Conservation (phyloP, 2,329 filamentous ascomycete species). For the Pseudopithomyces maydicus region DNA sequence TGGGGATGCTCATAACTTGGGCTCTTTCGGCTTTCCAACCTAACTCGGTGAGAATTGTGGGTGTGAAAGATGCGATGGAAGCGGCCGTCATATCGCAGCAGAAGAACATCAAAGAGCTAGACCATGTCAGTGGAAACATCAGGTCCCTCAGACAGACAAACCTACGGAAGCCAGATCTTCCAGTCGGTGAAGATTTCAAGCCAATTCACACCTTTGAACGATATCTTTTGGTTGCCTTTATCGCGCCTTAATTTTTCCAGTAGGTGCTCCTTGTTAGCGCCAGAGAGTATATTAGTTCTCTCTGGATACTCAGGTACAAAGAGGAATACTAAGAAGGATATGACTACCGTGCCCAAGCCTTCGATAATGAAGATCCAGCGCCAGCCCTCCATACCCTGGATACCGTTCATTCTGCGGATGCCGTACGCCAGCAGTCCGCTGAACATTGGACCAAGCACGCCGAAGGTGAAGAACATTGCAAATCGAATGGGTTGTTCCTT, state of each 20-base stretch:
- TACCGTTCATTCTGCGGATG: slow-evolving; percentile 39
- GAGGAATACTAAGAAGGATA: slow-evolving; percentile 55
- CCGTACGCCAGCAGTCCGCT: slow-evolving; percentile 58
- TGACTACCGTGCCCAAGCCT: slow-evolving; percentile 57
- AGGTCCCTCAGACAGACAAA: slow-evolving; percentile 35
- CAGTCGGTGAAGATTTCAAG: slow-evolving; percentile 55
- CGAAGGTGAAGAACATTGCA: slow-evolving; percentile 60
- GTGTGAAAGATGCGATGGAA: slow-evolving; percentile 37
- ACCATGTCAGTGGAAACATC: slow-evolving; percentile 8
- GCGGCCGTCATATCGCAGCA: slow-evolving; percentile 42
- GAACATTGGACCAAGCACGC: slow-evolving; percentile 60
- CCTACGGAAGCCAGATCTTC: slow-evolving; percentile 62
- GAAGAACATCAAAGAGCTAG: slow-evolving; percentile 39
- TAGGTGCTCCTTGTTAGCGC: slow-evolving; percentile 58
- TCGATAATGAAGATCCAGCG: slow-evolving; percentile 65
- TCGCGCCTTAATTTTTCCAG: slow-evolving; percentile 55
- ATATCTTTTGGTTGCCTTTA: slow-evolving; percentile 52
- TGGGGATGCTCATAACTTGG: slow-evolving; percentile 42
- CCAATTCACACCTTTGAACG: slow-evolving; percentile 53
- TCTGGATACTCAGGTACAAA: slow-evolving; percentile 60
- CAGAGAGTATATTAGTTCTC: slow-evolving; percentile 55
- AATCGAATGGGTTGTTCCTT: slow-evolving; percentile 58
- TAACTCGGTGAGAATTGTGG: slow-evolving; percentile 41
- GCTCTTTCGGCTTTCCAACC: slow-evolving; percentile 38
- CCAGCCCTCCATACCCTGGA: slow-evolving; percentile 31